Base-by-base conservation (phyloP, 805 yeast genomes). In the Kuraishia cidri region DNA sequence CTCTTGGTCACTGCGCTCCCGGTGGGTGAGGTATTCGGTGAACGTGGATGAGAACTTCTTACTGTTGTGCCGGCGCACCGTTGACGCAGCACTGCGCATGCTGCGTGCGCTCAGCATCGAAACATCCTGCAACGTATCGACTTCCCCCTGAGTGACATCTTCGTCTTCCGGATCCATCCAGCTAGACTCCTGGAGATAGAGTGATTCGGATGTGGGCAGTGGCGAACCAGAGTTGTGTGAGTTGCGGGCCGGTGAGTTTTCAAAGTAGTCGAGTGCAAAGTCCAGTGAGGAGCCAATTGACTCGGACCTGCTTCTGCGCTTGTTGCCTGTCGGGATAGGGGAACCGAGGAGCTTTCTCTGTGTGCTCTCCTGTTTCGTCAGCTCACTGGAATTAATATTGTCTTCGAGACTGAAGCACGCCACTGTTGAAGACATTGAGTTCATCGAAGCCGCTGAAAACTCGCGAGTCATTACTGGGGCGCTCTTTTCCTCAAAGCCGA, bases 381-480 rank as follows among this genome's bases (percentile, higher is more conserved):
- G n/a, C n/a, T n/a, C n/a, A n/a, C n/a, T n/a, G n/a, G n/a, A n/a
- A n/a, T n/a, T n/a, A n/a, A n/a, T n/a, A n/a, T n/a, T n/a, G 11
- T 42, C 45, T 28, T 47, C 49, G 5, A 56, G 23, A 19, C 54
- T 44, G 30, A 59, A 51, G 27, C 63, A 57, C 4, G 64, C 66
- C 25, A 58, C 45, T 6, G 54, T 56, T 3, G 63, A 50, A 5
- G 52, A 46, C 14, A 57, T 47, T 2, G 63, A 54, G 1, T 49
- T 28, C 3, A 48, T 27, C 4, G 62, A 57, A 6, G 13, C 14
- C 14, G 18, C 6, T 15, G 29, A 8, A n/a, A n/a, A 15, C 17
- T 12, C 8, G 18, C 18, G 14, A 5, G 11, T 6, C 29, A 12
- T 10, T 5, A 13, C 11, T 14, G 18, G 6, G 18, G 13, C 8